Percentiles rank a stretch among this genome's conserved stretches.
These are phyloP conservation scores for Calonectria crousiana DNA, from an alignment of 2,329 filamentous ascomycete genomes.

Conservation along the genomic window DNA sequence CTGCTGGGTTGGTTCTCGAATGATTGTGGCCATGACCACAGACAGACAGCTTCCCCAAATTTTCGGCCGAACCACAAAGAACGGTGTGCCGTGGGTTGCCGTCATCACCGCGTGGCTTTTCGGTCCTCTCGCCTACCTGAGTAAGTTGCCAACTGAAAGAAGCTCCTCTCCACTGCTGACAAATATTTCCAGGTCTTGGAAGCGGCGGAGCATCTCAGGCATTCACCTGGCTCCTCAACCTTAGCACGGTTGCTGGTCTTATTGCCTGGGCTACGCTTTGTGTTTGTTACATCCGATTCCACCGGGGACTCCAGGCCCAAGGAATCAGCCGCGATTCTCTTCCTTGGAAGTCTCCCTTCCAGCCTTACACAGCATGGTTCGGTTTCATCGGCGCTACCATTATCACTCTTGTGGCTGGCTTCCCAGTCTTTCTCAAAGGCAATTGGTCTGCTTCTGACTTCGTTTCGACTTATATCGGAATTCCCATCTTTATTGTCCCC, in stretches of 20 bases:
- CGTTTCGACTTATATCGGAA: conserved; percentile 72
- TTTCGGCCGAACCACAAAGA: conserved; percentile 70
- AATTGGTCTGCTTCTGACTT: conserved; percentile 75
- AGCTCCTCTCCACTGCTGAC: fast-evolving
- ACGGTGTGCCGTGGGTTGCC: conserved; percentile 70
- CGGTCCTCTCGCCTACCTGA: conserved; percentile 77
- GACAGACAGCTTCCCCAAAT: conserved; percentile 74
- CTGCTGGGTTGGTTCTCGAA: conserved; percentile 67
- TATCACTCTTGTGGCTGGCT: conserved; percentile 80
- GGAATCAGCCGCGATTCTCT: conserved; percentile 63
- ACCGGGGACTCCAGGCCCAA: conserved; percentile 61
- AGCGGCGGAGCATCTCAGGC: conserved; percentile 68
- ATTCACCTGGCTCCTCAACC: conserved; percentile 79
- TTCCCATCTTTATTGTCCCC: conserved; percentile 70
- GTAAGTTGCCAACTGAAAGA: conserved; percentile 59
- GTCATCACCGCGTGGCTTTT: conserved; percentile 68
- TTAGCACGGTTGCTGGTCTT: conserved; percentile 73
- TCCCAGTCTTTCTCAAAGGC: conserved; percentile 77
- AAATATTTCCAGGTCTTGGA: conserved; percentile 30
- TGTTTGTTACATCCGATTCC: conserved; percentile 71
- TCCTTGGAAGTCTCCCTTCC: conserved; percentile 64
- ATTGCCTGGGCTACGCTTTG: conserved; percentile 72
- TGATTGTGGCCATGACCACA: conserved; percentile 76
- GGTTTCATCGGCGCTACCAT: conserved; percentile 69
- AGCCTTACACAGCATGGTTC: conserved; percentile 75